Evolutionary conservation across 495 filamentous ascomycete species (phyloP).

Genomic region (Podospora comata): DNA sequence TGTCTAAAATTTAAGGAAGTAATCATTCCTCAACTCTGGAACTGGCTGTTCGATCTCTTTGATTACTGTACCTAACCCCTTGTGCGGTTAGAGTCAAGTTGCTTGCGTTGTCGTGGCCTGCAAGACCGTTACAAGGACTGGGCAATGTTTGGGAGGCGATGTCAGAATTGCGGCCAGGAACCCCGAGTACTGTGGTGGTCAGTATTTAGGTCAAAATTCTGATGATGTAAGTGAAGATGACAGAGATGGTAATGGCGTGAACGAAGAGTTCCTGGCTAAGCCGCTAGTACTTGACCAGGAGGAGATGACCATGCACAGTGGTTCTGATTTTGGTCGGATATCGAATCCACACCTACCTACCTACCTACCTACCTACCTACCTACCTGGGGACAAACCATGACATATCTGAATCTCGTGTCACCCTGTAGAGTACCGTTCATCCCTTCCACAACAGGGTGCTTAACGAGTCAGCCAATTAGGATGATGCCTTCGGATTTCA

Average conservation of each 20-base stretch:
- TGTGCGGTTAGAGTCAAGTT: background rate
- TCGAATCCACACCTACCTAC: background rate
- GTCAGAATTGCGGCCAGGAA: background rate
- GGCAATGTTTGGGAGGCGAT: constrained; percentile 6
- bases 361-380: too few species aligned
- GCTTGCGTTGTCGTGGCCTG: background rate
- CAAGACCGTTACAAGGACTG: constrained; percentile 4
- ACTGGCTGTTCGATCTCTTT: background rate
- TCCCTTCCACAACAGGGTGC: background rate
- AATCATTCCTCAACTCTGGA: background rate
- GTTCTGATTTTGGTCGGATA: too few species aligned
- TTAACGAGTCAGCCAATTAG: background rate
- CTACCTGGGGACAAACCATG: background rate
- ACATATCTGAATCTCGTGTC: background rate
- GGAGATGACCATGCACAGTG: too few species aligned
- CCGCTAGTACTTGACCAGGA: background rate
- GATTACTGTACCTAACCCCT: background rate
- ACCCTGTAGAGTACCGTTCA: background rate
- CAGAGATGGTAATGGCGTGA: background rate
- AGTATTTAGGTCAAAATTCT: background rate
- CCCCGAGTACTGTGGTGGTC: constrained; percentile 7
- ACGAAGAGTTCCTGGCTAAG: background rate
- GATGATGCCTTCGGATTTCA: background rate
- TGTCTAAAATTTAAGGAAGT: background rate
- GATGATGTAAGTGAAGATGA: constrained; percentile 4